A percentile compares a stretch with the other conserved stretches of the same genome.
Conservation (phyloP, 176 grass and related monocot genomes). For the Triticum monococcum region DNA sequence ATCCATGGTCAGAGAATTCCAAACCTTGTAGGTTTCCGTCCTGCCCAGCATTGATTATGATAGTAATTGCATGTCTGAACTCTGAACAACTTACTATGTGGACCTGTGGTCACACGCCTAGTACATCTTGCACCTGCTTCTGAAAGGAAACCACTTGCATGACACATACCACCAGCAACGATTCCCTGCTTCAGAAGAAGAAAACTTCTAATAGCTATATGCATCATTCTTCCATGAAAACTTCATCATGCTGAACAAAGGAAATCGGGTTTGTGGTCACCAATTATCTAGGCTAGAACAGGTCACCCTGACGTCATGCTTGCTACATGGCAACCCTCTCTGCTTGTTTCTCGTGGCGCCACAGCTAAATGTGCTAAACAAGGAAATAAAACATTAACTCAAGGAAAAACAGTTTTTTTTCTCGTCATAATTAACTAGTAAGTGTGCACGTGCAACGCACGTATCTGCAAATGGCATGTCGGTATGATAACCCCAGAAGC, state of each 20-base stretch:
- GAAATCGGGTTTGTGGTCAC: too few species aligned
- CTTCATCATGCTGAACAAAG: background rate
- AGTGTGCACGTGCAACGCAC: too few species aligned
- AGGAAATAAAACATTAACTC: background rate
- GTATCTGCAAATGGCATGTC: too few species aligned
- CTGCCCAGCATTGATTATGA: background rate
- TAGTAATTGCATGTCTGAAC: conserved; percentile 23
- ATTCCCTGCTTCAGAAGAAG: conserved; percentile 19
- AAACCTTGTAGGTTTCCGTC: background rate
- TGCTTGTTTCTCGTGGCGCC: background rate
- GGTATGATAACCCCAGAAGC: too few species aligned
- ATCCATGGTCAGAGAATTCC: background rate
- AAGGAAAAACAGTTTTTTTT: too few species aligned
- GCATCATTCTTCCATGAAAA: too few species aligned
- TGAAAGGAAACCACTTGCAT: conserved; percentile 3
- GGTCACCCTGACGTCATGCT: conserved; percentile 25
- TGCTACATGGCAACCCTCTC: background rate
- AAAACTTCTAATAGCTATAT: too few species aligned
- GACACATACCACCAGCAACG: conserved; percentile 11
- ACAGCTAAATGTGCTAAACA: background rate
- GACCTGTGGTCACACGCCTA: background rate
- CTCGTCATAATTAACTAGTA: too few species aligned
- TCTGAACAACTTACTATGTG: background rate
- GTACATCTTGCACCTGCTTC: conserved; percentile 13
- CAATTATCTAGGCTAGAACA: background rate